Base-by-base conservation (phyloP, 305 asterid species). In the Lippia alba region DNA sequence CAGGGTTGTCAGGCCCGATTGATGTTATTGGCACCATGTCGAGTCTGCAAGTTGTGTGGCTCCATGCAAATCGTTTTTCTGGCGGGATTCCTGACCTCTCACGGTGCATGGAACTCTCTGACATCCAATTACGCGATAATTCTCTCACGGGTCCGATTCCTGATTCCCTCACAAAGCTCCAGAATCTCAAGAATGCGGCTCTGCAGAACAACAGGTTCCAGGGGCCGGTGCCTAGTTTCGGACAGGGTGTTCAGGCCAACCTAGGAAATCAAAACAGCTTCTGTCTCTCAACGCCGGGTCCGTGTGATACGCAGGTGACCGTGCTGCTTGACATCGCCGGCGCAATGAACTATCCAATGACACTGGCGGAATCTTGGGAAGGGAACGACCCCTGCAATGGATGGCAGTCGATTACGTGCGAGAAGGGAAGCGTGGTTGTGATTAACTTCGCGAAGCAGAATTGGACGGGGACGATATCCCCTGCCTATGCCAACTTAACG, bases 1-100 rank as follows among this genome's bases (percentile, higher is more conserved):
- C 1, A 36, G 97, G 96, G 2, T 67, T 91, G 20, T 75, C 87
- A 0, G 99, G 97, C 6, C 48, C 73, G 33, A 76, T 94, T 4
- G 79, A 84, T 41, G 82, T 94, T 46, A 66, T 90, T 8, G 86
- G 78, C 6, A 40, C 73, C 1, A 94, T 94, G 99, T 33, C 82
- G 1, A 83, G 76, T 56, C 59, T 85, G 56, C 57, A 50, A 51
- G 77, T 59, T 19, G 82, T 71, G 65, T 88, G 96, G 97, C 78
- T 94, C 54, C 99, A 91, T 3, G 77, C 73, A 17, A 94, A 94
- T 66, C 51, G 67, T 19, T 91, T 86, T 68, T 34, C 88, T 0
- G 97, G 98, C n/a, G 81, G 85, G 8, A 85, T 94, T 44, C 96
- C 97, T 0, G 90, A 94, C 78, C 91, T 94, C 16, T 86, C 96